A percentile compares a stretch with the other conserved stretches of the same genome.
Evolutionary conservation across 2,329 filamentous ascomycete species (phyloP).

Genomic region (Bipolaris sorokiniana): DNA sequence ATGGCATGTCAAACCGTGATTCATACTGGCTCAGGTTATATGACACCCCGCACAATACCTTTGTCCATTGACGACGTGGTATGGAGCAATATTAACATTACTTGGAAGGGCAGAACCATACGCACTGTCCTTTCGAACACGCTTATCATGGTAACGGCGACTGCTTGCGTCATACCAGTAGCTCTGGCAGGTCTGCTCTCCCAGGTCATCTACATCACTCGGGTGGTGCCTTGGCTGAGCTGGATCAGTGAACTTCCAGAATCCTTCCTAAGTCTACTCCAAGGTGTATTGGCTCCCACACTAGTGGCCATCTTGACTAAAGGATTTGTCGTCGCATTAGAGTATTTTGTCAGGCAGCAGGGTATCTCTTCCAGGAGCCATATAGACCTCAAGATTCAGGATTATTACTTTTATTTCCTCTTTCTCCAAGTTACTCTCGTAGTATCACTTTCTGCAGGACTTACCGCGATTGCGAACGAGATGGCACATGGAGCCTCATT

Average conservation of each 20-base stretch:
- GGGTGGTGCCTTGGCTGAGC: slow-evolving; percentile 9
- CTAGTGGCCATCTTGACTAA: slow-evolving; percentile 12
- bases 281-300: slow-evolving; percentile 14
- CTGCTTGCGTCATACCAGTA: slow-evolving; percentile 10
- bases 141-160: slow-evolving; percentile 4
- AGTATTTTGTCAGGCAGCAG: slow-evolving; percentile 14
- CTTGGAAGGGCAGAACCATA: slow-evolving; percentile 13
- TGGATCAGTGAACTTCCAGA: slow-evolving; percentile 16
- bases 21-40: slow-evolving; percentile 12
- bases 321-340: slow-evolving; percentile 2
- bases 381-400: slow-evolving; percentile 15
- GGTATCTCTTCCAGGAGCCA: slow-evolving; percentile 15
- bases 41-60: slow-evolving; percentile 12
- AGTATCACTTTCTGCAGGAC: slow-evolving; percentile 15
- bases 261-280: slow-evolving; percentile 10
- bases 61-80: slow-evolving; percentile 13
- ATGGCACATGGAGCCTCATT: slow-evolving; percentile 10
- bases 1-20: slow-evolving; percentile 18
- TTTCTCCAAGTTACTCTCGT: slow-evolving; percentile 16
- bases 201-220: slow-evolving; percentile 17
- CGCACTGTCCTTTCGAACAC: slow-evolving; percentile 11
- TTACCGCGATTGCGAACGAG: slow-evolving; percentile 19
- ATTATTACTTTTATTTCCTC: slow-evolving; percentile 26
- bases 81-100: slow-evolving; percentile 18
- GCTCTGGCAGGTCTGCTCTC: slow-evolving; percentile 15